These are phyloP conservation scores for Rhododendron ferrugineum DNA, from an alignment of 148 eudicot genomes.

Conservation along the genomic window DNA sequence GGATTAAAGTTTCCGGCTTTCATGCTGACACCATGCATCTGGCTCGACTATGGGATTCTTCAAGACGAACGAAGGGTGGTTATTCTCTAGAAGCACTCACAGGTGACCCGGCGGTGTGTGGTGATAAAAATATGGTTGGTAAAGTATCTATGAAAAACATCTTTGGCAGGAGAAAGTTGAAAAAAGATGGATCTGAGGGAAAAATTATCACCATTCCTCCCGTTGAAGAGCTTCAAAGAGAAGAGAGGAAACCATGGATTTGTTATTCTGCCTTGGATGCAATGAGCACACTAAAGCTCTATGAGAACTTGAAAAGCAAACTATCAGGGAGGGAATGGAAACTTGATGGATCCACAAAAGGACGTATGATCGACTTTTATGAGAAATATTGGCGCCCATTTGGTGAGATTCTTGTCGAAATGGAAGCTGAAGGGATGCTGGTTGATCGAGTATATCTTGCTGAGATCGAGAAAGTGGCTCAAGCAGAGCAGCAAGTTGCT, in stretches of 20 bases:
- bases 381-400: slow-evolving; percentile 82
- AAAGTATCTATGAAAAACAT: slow-evolving; percentile 88
- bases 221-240: slow-evolving; percentile 76
- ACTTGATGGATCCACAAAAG: slow-evolving; percentile 42
- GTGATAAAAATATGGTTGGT: slow-evolving; percentile 50
- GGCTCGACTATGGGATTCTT: slow-evolving; percentile 96
- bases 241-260: slow-evolving; percentile 69
- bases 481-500: slow-evolving; percentile 74
- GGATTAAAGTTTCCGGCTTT: slow-evolving; percentile 73
- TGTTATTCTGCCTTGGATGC: slow-evolving; percentile 89
- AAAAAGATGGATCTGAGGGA: slow-evolving; percentile 85
- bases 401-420: slow-evolving; percentile 76
- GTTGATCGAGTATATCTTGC: slow-evolving; percentile 80
- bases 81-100: slow-evolving; percentile 94
- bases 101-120: slow-evolving; percentile 43
- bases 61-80: slow-evolving; percentile 76
- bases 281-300: slow-evolving; percentile 85
- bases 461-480: slow-evolving; percentile 88
- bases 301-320: slow-evolving; percentile 67
- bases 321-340: slow-evolving; percentile 52
- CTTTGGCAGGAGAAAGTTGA: slow-evolving; percentile 75
- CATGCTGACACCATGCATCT: slow-evolving; percentile 99
- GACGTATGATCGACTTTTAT: slow-evolving; percentile 69
- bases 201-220: slow-evolving; percentile 65
- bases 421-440: slow-evolving; percentile 97